Conservation (phyloP, 2,329 filamentous ascomycete species). For the Domatiomyces catenatus region DNA sequence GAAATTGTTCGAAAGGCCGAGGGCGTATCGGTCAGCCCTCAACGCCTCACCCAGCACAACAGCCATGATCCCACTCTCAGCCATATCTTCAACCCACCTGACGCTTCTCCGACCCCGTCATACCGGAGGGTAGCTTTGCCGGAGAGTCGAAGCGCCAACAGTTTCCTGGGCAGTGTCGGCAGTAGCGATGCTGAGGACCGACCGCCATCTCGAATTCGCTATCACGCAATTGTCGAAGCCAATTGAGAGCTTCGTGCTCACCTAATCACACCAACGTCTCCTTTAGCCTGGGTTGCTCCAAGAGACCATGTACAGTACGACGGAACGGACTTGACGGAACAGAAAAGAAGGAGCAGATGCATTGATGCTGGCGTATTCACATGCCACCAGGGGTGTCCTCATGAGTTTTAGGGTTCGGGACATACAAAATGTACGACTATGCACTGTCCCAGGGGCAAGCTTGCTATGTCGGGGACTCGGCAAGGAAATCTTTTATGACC, state of each 20-base stretch:
- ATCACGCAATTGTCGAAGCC: not conserved
- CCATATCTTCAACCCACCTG: constrained; percentile 32
- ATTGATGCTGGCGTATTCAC: not conserved
- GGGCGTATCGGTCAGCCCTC: constrained; percentile 24
- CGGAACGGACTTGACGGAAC: constrained; percentile 8
- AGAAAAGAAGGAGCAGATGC: not conserved
- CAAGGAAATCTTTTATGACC: not conserved
- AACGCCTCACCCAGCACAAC: constrained; percentile 12
- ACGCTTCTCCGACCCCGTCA: constrained; percentile 19
- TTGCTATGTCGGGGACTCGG: not conserved
- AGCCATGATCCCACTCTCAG: constrained; percentile 31
- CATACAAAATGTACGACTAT: not conserved
- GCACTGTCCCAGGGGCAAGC: not conserved
- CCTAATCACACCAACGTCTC: not conserved
- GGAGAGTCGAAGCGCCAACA: constrained; percentile 19
- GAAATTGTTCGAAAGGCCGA: constrained; percentile 36
- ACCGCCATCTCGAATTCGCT: not conserved
- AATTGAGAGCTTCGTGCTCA: not conserved
- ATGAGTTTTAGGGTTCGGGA: not conserved
- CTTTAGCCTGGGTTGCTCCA: constrained; percentile 2
- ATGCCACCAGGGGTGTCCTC: not conserved
- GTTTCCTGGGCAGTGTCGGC: constrained; percentile 17
- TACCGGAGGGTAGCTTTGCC: constrained; percentile 14
- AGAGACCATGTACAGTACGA: constrained; percentile 14
- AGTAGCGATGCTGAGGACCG: constrained; percentile 1